Evolutionary conservation across 2,329 filamentous ascomycete species (phyloP).

Genomic region (Arachnopeziza araneosa): DNA sequence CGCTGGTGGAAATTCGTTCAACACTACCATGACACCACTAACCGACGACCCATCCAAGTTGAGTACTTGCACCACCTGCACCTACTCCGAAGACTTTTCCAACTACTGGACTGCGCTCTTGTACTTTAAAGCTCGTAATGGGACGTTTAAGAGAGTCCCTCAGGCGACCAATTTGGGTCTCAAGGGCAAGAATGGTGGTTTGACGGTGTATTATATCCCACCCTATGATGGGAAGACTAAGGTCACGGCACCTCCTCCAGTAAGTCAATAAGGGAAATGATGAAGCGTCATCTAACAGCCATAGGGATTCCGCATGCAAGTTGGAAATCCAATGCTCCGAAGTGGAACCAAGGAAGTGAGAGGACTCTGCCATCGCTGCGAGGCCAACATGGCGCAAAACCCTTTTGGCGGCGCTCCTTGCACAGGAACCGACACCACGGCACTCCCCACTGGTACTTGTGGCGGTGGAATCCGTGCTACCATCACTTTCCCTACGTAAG

Average conservation of each 20-base stretch:
- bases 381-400: background rate
- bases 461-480: constrained; percentile 30
- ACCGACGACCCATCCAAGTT: background rate
- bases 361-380: background rate
- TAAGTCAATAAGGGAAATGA: constrained; percentile 3
- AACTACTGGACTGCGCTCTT: constrained; percentile 29
- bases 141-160: constrained; percentile 14
- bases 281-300: background rate
- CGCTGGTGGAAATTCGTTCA: background rate
- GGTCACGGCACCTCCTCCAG: constrained; percentile 11
- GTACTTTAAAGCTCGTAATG: constrained; percentile 18
- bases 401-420: background rate
- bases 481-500: constrained; percentile 27
- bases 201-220: constrained; percentile 18
- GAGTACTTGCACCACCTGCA: constrained; percentile 15
- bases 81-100: constrained; percentile 16
- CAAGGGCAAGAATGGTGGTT: constrained; percentile 11
- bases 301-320: constrained; percentile 19
- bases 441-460: constrained; percentile 19
- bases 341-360: background rate
- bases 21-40: background rate
- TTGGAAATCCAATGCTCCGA: constrained; percentile 12
- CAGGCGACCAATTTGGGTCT: constrained; percentile 7
- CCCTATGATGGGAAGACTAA: constrained; percentile 1
- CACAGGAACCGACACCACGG: background rate